Conservation (phyloP, 768 basidiomycete genomes). For the Lactarius trivialis region DNA sequence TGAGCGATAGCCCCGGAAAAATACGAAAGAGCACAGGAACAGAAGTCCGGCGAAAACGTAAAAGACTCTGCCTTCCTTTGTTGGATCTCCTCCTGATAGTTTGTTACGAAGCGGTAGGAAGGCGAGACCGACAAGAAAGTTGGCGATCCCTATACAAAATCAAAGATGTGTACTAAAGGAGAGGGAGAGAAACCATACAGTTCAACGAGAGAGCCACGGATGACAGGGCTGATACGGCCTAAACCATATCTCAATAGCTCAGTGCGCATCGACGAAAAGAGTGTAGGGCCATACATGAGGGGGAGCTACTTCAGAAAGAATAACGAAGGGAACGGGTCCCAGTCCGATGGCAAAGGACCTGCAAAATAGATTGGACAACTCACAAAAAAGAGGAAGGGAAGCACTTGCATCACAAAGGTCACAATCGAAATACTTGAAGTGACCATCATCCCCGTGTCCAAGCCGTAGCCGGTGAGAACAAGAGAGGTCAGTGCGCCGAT, state of each 20-base stretch:
- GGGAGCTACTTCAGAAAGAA: constrained; percentile 87
- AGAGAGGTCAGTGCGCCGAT: constrained; percentile 61
- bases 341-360: constrained; percentile 87
- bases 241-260: neutral
- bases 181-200: constrained; percentile 8
- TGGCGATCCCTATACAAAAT: constrained; percentile 58
- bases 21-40: constrained; percentile 27
- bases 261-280: neutral
- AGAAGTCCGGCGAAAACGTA: constrained; percentile 71
- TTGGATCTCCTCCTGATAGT: constrained; percentile 51
- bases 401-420: constrained; percentile 68
- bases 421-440: constrained; percentile 70
- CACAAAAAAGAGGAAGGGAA: neutral
- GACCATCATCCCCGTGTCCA: constrained; percentile 52
- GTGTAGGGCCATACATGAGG: constrained; percentile 47
- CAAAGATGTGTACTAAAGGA: neutral
- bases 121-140: constrained; percentile 76
- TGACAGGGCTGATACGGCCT: constrained; percentile 29
- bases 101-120: constrained; percentile 81
- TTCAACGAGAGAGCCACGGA: constrained; percentile 28
- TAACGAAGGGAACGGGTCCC: constrained; percentile 89
- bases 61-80: constrained; percentile 82
- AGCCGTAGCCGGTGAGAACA: constrained; percentile 58
- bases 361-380: constrained; percentile 1
- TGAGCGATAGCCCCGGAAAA: constrained; percentile 29